phyloP scores from a whole-genome alignment of 805 yeast genomes.

The Pichia deserticola region DNA sequence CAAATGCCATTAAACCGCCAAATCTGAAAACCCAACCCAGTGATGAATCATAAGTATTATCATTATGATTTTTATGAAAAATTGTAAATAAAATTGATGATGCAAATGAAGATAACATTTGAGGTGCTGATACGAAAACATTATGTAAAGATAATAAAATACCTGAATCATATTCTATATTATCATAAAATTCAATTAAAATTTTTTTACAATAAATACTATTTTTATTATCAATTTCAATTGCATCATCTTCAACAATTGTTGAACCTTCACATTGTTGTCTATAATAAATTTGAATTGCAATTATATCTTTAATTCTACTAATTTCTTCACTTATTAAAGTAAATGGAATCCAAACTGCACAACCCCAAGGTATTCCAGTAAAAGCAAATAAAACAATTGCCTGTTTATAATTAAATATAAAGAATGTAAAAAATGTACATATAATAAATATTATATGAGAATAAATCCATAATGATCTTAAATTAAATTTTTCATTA shows the following conservation, averaged over 20 bases:
- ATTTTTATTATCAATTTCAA: conserved; percentile 2
- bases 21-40: conserved; percentile 52
- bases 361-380: conserved; percentile 60
- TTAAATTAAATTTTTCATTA: conserved; percentile 20
- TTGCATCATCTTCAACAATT: conserved; percentile 6
- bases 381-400: conserved; percentile 42
- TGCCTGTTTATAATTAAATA: conserved; percentile 35
- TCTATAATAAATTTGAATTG: conserved; percentile 20
- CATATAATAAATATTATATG: conserved; percentile 44
- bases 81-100: conserved; percentile 40
- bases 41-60: conserved; percentile 32
- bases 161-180: conserved; percentile 49
- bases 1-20: conserved; percentile 44
- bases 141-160: conserved; percentile 50
- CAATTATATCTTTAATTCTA: conserved; percentile 41
- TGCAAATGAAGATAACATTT: conserved; percentile 42
- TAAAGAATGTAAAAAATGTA: conserved; percentile 40
- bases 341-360: conserved; percentile 62
- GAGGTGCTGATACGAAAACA: conserved; percentile 52
- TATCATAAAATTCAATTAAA: conserved; percentile 27
- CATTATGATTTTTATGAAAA: conserved; percentile 20
- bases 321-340: conserved; percentile 51
- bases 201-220: conserved; percentile 15
- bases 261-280: conserved; percentile 7
- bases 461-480: conserved; percentile 42